Conservation (phyloP, 805 yeast species). For the Teunomyces kruisii region DNA sequence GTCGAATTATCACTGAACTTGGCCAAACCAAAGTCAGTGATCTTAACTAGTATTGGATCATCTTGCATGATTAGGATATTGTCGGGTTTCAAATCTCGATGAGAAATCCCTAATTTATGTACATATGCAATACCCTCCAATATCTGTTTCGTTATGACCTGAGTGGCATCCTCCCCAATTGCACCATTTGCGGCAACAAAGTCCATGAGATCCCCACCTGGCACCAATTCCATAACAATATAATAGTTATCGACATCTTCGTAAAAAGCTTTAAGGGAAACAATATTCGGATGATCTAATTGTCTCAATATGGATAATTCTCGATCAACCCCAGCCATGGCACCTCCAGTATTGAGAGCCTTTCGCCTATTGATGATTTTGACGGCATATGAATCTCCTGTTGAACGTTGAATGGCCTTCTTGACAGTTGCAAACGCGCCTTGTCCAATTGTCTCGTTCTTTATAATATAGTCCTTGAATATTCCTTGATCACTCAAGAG, state of each 20-base stretch:
- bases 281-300: slow-evolving; percentile 83
- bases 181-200: slow-evolving; percentile 91
- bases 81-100: slow-evolving; percentile 95
- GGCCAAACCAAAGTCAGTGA: slow-evolving; percentile 95
- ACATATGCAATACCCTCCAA: slow-evolving; percentile 83
- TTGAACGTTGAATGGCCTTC: slow-evolving; percentile 79
- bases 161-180: slow-evolving; percentile 86
- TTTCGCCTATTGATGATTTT: slow-evolving; percentile 85
- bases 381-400: slow-evolving; percentile 87
- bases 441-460: slow-evolving; percentile 86
- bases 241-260: slow-evolving; percentile 82
- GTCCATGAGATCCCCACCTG: slow-evolving; percentile 98
- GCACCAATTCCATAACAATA: slow-evolving; percentile 91
- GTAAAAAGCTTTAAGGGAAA: slow-evolving; percentile 75
- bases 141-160: slow-evolving; percentile 82
- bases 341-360: slow-evolving; percentile 69
- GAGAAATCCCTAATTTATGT: slow-evolving; percentile 89
- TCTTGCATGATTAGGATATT: slow-evolving; percentile 87
- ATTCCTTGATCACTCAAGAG: slow-evolving; percentile 54
- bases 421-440: slow-evolving; percentile 99
- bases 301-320: slow-evolving; percentile 79
- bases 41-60: slow-evolving; percentile 88
- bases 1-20: slow-evolving; percentile 83
- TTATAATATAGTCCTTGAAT: slow-evolving; percentile 67
- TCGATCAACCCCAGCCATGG: slow-evolving; percentile 77